A percentile compares a stretch with the other conserved stretches of the same genome.
Conservation (phyloP, 305 asterid species). For the Striga hermonthica region DNA sequence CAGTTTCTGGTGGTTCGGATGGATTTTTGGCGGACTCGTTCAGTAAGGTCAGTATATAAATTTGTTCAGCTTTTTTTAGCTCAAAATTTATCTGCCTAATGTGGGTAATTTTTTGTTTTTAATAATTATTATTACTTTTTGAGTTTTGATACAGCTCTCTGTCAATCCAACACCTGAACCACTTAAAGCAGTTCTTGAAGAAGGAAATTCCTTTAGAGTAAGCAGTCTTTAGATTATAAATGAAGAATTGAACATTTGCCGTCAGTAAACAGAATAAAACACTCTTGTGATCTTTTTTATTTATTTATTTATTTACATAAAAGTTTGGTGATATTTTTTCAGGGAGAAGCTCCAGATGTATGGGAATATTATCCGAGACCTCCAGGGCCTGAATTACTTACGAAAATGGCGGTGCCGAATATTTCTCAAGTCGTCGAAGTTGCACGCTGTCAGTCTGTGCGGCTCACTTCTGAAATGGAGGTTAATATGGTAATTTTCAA, state of each 20-base stretch:
- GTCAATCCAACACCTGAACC: slow-evolving; percentile 30
- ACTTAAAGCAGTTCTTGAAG: slow-evolving; percentile 9
- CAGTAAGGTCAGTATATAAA: slow-evolving; percentile 37
- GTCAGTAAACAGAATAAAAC: no score
- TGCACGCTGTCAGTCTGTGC: slow-evolving; percentile 48
- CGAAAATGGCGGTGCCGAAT: slow-evolving; percentile 38
- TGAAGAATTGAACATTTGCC: no score
- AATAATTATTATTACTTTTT: not conserved
- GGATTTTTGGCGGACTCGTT: slow-evolving; percentile 36
- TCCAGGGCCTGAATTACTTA: slow-evolving; percentile 28
- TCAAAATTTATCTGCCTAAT: slow-evolving; percentile 19
- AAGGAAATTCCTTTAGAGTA: slow-evolving; percentile 28
- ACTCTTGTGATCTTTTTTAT: slow-evolving; percentile 14
- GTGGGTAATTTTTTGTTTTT: not conserved
- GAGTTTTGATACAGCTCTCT: slow-evolving; percentile 39
- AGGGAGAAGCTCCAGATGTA: slow-evolving; percentile 38
- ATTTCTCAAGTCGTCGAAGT: slow-evolving; percentile 52
- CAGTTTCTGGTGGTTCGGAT: slow-evolving; percentile 32
- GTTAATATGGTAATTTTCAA: slow-evolving; percentile 40
- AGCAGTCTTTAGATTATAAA: slow-evolving; percentile 22
- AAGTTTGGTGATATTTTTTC: slow-evolving; percentile 19
- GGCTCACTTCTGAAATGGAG: slow-evolving; percentile 47
- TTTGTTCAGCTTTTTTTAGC: not conserved
- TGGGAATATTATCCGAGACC: slow-evolving; percentile 26
- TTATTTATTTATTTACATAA: not conserved